phyloP scores from a whole-genome alignment of 106 monocot species.

The Narthecium ossifragum region DNA sequence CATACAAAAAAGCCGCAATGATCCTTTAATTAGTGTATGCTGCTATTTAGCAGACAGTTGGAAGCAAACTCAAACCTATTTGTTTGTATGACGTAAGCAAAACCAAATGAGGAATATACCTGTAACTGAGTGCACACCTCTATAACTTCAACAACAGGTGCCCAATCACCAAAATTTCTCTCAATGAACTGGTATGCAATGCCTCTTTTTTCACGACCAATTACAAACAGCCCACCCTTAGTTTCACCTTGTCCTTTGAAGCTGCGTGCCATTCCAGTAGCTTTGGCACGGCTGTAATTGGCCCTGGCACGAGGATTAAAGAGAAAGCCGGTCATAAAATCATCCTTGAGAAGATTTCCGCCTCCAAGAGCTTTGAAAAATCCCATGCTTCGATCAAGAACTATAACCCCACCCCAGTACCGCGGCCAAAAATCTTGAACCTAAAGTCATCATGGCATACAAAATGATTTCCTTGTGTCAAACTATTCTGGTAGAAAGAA shows the following conservation, averaged over 20 bases:
- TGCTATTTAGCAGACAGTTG: no score
- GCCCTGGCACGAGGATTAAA: slow-evolving; percentile 22
- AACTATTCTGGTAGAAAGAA: no score
- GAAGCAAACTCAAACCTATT: no score
- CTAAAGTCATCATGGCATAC: no score
- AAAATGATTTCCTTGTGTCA: no score
- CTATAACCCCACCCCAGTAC: slow-evolving; percentile 31
- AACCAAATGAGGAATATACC: slow-evolving; percentile 12
- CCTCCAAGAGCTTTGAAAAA: slow-evolving; percentile 44
- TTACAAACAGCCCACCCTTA: slow-evolving; percentile 29
- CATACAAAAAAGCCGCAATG: no score
- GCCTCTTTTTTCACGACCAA: slow-evolving; percentile 23
- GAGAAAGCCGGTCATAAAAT: slow-evolving; percentile 27
- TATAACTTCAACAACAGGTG: slow-evolving; percentile 35
- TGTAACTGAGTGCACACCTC: slow-evolving; percentile 30
- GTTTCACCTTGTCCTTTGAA: slow-evolving; percentile 20
- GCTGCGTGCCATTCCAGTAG: slow-evolving; percentile 16
- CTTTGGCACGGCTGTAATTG: slow-evolving; percentile 24
- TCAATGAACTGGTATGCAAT: slow-evolving; percentile 44
- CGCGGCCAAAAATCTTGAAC: slow-evolving; percentile 39
- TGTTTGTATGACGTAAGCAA: no score
- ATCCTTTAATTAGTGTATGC: no score
- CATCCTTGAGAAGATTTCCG: slow-evolving; percentile 24
- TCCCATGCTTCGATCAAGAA: slow-evolving; percentile 27
- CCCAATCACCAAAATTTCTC: slow-evolving; percentile 50